phyloP scores from a whole-genome alignment of 306 rosid species.

The Betula pendula region DNA sequence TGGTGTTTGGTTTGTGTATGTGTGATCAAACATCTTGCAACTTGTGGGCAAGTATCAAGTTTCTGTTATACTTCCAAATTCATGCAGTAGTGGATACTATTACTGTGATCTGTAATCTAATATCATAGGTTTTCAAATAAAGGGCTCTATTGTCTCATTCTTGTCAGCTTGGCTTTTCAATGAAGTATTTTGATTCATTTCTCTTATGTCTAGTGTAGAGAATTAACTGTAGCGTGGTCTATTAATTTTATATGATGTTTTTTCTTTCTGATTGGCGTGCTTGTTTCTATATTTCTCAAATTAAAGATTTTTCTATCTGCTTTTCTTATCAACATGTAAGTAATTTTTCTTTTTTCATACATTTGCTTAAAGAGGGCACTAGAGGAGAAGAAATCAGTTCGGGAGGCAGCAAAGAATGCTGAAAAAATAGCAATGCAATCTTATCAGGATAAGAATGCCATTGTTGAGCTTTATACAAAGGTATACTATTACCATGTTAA shows the following conservation, averaged over 20 bases:
- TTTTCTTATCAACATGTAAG: constrained; percentile 13
- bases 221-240: neutral
- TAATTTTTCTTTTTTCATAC: constrained; percentile 13
- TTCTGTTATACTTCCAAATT: neutral
- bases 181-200: neutral
- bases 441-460: constrained; percentile 64
- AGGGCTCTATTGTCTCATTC: neutral
- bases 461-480: constrained; percentile 72
- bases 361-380: constrained; percentile 65
- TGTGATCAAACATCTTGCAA: neutral
- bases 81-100: neutral
- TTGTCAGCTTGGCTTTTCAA: neutral
- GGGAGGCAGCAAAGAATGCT: constrained; percentile 68
- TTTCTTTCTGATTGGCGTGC: constrained; percentile 8
- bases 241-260: neutral
- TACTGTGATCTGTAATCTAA: neutral
- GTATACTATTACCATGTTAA: constrained; percentile 37
- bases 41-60: neutral
- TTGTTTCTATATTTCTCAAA: constrained; percentile 6
- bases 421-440: constrained; percentile 79
- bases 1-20: neutral
- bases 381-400: constrained; percentile 72
- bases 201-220: neutral
- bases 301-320: constrained; percentile 12
- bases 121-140: neutral